Evolutionary conservation across 441 rosid species (phyloP).

Genomic region (Omphalea diandra): DNA sequence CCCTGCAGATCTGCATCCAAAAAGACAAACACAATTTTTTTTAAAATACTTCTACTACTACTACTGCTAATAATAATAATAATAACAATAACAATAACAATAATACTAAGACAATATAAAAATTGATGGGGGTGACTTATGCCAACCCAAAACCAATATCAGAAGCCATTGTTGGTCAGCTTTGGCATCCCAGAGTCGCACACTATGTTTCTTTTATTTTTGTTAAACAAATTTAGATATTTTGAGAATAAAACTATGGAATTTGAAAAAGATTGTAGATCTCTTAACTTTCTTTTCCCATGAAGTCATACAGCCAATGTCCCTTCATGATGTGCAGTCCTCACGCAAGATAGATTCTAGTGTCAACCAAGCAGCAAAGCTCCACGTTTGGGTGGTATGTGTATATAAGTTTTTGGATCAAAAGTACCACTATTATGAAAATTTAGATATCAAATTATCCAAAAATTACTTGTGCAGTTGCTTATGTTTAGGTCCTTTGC

Average conservation of each 20-base stretch:
- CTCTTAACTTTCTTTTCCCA: too few species aligned
- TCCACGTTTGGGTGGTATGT: background rate
- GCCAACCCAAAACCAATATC: background rate
- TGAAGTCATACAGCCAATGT: background rate
- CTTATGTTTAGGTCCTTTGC: background rate
- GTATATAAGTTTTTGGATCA: background rate
- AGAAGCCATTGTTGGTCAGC: background rate
- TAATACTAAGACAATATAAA: background rate
- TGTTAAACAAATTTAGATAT: background rate
- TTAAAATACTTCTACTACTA: too few species aligned
- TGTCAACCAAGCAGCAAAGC: background rate
- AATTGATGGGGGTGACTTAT: background rate
- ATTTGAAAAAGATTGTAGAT: background rate
- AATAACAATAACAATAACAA: too few species aligned
- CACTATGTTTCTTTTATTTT: background rate
- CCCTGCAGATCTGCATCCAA: slow-evolving; percentile 86
- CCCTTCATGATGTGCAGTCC: too few species aligned
- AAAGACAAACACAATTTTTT: slow-evolving; percentile 19
- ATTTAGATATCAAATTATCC: background rate
- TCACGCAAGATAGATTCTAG: background rate
- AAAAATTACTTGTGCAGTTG: background rate
- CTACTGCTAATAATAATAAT: too few species aligned
- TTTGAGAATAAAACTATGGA: background rate
- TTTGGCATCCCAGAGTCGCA: background rate
- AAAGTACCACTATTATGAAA: background rate